These are phyloP conservation scores for Pleodorina starrii DNA, from an alignment of 139 green algal genomes.

Conservation along the genomic window DNA sequence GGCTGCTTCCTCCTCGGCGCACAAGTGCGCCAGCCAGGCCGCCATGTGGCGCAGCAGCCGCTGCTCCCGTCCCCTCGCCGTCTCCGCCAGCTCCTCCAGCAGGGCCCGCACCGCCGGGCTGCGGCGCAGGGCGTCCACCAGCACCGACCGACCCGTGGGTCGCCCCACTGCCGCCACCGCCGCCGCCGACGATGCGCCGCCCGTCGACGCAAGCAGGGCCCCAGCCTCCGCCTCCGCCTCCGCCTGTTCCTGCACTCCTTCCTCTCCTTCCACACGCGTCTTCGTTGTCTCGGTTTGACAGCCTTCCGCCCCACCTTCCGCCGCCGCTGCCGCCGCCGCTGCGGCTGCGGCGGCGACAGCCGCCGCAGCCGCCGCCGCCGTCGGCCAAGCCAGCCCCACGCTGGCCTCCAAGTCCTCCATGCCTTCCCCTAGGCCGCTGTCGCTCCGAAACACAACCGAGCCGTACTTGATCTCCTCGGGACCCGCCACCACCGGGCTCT, in stretches of 20 bases:
- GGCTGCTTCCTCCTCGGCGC: too few relatives aligned
- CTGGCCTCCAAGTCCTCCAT: not conserved
- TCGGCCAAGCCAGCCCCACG: not conserved
- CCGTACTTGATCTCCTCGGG: conserved; percentile 38
- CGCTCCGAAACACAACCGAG: conserved; percentile 27
- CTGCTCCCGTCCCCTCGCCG: conserved; percentile 9
- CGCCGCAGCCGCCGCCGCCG: not conserved
- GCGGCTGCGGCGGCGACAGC: not conserved
- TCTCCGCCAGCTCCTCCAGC: conserved; percentile 9
- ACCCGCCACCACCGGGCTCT: conserved; percentile 20
- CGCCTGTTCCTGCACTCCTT: not conserved
- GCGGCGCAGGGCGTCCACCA: conserved; percentile 20
- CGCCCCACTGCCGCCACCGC: not conserved
- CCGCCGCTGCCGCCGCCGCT: not conserved
- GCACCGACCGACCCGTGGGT: not conserved
- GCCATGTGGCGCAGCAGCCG: conserved; percentile 26
- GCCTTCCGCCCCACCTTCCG: not conserved
- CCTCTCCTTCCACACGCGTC: not conserved
- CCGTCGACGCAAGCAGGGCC: not conserved
- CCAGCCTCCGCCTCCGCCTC: not conserved
- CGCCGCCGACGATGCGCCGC: not conserved
- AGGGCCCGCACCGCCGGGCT: not conserved
- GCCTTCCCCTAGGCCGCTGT: not conserved
- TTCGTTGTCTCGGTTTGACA: too few relatives aligned
- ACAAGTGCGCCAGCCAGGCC: conserved; percentile 34